Base-by-base conservation (phyloP, 2,329 filamentous ascomycete genomes). In the Pleoardoris graminearum region DNA sequence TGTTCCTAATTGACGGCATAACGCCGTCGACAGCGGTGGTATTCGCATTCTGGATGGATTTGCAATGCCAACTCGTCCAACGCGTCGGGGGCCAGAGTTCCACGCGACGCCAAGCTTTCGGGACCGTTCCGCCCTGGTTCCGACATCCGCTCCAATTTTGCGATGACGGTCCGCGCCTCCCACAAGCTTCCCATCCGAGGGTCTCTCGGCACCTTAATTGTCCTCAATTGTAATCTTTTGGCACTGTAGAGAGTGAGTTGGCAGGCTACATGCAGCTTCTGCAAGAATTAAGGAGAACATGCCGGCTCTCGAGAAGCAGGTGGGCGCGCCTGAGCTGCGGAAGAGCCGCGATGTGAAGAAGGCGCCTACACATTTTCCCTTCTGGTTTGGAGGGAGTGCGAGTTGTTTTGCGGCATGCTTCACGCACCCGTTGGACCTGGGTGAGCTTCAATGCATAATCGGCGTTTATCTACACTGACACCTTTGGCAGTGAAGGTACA, bases 381-480 rank as follows among this genome's bases (percentile, higher is more conserved):
- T 80, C 61, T 97, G 93, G 94, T 97, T 99, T 74, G 94, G 94
- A 59, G 94, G 94, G 50, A 96, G 90, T 71, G 91, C 93, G 45
- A 94, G 90, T 69, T 95, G 90, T 71, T 87, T 94, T 80, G 93
- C 93, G 32, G 92, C 93, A 38, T 87, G 86, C 63, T 89, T 96
- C 43, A 97, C 93, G 25, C 93, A 97, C 80, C 93, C 93, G 44
- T 80, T 97, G 69, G 92, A 97, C 82, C 81, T 97, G 59, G 85
- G 91, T 95, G 82, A 74, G 87, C 79, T 55, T 54, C 27, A 44
- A 27, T 51, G 17, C 30, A n/a, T 17, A 21, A n/a, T 23, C 49
- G 3, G 17, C 17, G 29, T 3, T 17, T 33, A 19, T 27, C 17
- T n/a, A 51, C 59, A 53, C 73, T 77, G 60, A 77, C 57, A 14